phyloP scores from a whole-genome alignment of 2,329 filamentous ascomycete genomes.

The Diaporthe amygdali region DNA sequence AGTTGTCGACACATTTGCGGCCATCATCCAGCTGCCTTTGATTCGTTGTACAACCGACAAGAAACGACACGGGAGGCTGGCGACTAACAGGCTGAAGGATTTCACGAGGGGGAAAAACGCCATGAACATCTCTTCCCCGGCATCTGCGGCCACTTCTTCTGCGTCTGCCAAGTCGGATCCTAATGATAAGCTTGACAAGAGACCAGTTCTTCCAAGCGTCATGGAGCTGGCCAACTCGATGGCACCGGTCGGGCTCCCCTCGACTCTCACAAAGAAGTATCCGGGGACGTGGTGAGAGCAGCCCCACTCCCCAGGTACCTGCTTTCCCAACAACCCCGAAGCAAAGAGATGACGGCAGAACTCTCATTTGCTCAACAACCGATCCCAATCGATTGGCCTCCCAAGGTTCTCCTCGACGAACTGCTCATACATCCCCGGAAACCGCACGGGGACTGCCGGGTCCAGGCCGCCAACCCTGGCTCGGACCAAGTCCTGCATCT shows the following conservation, averaged over 20 bases:
- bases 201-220: constrained; percentile 15
- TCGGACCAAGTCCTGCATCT: constrained; percentile 20
- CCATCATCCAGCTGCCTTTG: constrained; percentile 53
- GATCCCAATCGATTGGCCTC: constrained; percentile 18
- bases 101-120: constrained; percentile 46
- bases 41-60: constrained; percentile 51
- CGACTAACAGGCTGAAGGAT: constrained; percentile 46
- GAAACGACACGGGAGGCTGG: constrained; percentile 46
- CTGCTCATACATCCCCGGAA: constrained; percentile 23
- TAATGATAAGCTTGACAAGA: not conserved
- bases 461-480: constrained; percentile 11
- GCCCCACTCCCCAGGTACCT: too few species aligned
- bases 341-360: not conserved
- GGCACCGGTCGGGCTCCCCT: constrained; percentile 22
- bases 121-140: not conserved
- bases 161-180: constrained; percentile 4
- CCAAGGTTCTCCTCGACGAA: constrained; percentile 22
- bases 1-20: constrained; percentile 52
- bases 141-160: not conserved
- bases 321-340: not conserved
- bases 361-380: constrained; percentile 17
- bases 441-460: constrained; percentile 19
- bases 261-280: constrained; percentile 13
- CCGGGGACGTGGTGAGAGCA: constrained; percentile 11
- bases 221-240: constrained; percentile 24